phyloP scores from a whole-genome alignment of 345 rosid genomes.

The Cardamine chenopodiifolia region DNA sequence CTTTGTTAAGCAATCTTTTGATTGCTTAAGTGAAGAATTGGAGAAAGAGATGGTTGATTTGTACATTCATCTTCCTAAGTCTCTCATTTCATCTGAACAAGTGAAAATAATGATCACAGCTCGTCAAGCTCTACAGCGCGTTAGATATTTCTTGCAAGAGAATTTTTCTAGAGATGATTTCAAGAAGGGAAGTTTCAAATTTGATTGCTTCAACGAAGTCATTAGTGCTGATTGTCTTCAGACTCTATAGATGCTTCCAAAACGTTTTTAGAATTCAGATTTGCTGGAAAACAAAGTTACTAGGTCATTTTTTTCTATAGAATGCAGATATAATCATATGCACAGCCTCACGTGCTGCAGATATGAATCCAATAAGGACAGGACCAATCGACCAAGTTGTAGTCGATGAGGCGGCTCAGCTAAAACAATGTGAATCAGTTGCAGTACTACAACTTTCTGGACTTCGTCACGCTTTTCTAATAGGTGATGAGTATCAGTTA shows the following conservation, averaged over 20 bases:
- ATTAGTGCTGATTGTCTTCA: not conserved
- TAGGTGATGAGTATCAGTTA: too few relatives aligned
- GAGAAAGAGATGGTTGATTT: constrained; percentile 38
- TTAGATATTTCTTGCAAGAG: constrained; percentile 8
- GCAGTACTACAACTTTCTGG: too few relatives aligned
- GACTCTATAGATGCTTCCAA: not conserved
- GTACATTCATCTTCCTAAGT: constrained; percentile 44
- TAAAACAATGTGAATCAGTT: too few relatives aligned
- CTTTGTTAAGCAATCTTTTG: constrained; percentile 20
- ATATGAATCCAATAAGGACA: constrained; percentile 9
- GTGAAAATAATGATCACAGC: constrained; percentile 39
- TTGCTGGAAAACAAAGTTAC: not conserved
- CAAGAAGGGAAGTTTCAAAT: not conserved
- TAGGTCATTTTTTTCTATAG: constrained; percentile 32
- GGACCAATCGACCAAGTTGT: constrained; percentile 10
- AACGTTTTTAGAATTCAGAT: not conserved
- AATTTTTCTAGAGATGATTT: not conserved
- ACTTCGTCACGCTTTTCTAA: too few relatives aligned
- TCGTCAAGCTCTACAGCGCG: constrained; percentile 14
- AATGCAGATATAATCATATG: constrained; percentile 47
- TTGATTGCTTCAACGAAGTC: constrained; percentile 1
- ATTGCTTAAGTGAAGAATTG: not conserved
- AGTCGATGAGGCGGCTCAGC: too few relatives aligned
- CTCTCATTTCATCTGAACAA: constrained; percentile 20
- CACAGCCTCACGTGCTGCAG: constrained; percentile 47